A percentile compares a stretch with the other conserved stretches of the same genome.
Conservation (phyloP, 1,284 basidiomycete species). For the Heliocybe sulcata region DNA sequence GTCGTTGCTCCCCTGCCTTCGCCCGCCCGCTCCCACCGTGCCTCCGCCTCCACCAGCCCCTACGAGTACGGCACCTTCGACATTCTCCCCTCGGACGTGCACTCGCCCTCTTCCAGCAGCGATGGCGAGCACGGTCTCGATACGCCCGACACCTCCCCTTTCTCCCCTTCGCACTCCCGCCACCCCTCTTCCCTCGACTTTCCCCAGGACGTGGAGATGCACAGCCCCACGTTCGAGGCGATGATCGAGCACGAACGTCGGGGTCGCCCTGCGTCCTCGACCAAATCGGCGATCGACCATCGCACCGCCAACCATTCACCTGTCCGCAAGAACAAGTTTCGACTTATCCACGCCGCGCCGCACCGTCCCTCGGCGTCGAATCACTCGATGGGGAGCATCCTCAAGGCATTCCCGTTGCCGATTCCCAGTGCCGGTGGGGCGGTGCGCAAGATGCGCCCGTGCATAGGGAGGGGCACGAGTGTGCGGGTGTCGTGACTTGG, state of each 20-base stretch:
- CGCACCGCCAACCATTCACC: not conserved
- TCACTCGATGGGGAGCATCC: not conserved
- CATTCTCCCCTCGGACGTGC: not conserved
- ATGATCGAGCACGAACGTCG: not conserved
- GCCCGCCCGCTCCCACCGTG: conserved; percentile 10
- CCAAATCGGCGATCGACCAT: not conserved
- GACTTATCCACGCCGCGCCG: not conserved
- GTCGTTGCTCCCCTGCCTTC: conserved; percentile 20
- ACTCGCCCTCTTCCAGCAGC: not conserved
- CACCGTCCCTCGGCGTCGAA: not conserved
- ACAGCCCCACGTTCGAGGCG: not conserved
- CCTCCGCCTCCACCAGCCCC: not conserved
- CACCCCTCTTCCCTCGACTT: not conserved
- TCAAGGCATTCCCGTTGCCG: not conserved
- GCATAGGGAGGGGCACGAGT: not conserved
- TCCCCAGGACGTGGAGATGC: not conserved
- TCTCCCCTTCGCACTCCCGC: not conserved
- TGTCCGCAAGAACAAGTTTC: not conserved
- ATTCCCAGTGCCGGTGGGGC: no score
- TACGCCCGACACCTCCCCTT: not conserved
- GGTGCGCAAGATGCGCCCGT: not conserved
- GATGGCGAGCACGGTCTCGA: not conserved
- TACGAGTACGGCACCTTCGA: not conserved
- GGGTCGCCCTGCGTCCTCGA: not conserved
- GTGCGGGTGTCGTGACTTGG: not conserved